phyloP scores from a whole-genome alignment of 306 rosid species.

The Trifolium dubium region DNA sequence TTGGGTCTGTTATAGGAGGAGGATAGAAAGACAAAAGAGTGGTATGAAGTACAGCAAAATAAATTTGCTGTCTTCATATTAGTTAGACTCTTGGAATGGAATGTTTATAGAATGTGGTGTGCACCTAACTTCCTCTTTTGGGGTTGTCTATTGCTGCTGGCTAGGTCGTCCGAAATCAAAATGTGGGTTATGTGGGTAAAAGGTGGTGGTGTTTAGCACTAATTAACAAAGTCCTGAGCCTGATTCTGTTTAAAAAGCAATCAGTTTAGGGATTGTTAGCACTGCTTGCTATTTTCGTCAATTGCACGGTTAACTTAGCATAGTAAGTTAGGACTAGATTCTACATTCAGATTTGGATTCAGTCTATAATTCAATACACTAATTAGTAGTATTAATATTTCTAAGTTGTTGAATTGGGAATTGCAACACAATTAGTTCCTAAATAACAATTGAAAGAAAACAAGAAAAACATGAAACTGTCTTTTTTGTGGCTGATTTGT shows the following conservation, averaged over 20 bases:
- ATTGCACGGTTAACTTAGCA: too few relatives aligned
- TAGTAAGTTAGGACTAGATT: too few relatives aligned
- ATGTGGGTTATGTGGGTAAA: background rate
- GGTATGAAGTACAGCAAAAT: conserved; percentile 14
- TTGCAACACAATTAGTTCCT: background rate
- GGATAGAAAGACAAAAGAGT: conserved; percentile 37
- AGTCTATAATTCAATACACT: background rate
- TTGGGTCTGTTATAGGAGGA: conserved; percentile 10
- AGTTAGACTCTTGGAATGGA: conserved; percentile 26
- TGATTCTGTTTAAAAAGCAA: background rate
- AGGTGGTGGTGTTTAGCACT: background rate
- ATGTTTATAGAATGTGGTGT: conserved; percentile 21
- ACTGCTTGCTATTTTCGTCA: background rate
- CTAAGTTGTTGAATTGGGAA: background rate
- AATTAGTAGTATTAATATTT: background rate
- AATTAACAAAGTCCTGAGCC: background rate
- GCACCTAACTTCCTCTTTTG: conserved; percentile 23
- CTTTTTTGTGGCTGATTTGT: background rate
- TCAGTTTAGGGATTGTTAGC: background rate
- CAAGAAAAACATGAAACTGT: background rate
- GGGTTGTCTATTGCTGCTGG: conserved; percentile 21
- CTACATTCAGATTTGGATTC: background rate
- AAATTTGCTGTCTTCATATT: conserved; percentile 25
- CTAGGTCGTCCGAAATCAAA: background rate
- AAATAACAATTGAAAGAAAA: background rate